Base-by-base conservation (phyloP, 345 rosid genomes). In the Populus davidiana region DNA sequence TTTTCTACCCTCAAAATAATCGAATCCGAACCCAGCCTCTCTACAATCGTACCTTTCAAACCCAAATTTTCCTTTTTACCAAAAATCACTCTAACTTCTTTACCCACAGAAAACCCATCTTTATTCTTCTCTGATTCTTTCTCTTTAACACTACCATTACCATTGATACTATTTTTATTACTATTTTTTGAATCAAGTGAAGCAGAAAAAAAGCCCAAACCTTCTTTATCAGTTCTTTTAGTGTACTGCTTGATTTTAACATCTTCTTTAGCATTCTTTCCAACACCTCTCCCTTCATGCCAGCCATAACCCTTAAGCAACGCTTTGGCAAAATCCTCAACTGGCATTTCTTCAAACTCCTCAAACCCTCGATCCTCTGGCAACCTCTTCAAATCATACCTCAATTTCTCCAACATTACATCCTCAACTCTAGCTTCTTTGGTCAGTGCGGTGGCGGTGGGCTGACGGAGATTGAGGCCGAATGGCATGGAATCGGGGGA, bases 221-320 rank as follows among this genome's bases (percentile, higher is more conserved):
- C 96, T 77, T 84, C 91, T 73, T 75, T 86, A n/a, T 69, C 83
- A 47, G 86, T 77, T 82, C 94, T 82, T 54, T 80, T 90, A 35
- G 83, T 83, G 72, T 86, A 87, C 70, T 91, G 87, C 81, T 83
- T 89, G 21, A 87, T 83, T 76, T 88, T 67, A 69, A 93, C 92
- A 83, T 95, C 95, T 13, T 85, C 92, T 81, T 90, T 91, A 29
- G 90, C 84, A 16, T 92, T 93, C 79, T 81, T 91, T 61, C 99
- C 99, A 61, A 96, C 87, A 7, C 98, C 98, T 41, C 81, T 80
- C 3, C 99, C 97, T 70, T 94, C 95, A 10, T 81, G 77, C 98
- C 98, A 95, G 1, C 99, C 99, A 62, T 93, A 93, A 0, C 98
- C 99, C 76, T 89, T 88, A 20, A 95, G 88, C 83, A 91, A 71